phyloP scores from a whole-genome alignment of 2,329 filamentous ascomycete genomes.

The Fusarium scirpi region DNA sequence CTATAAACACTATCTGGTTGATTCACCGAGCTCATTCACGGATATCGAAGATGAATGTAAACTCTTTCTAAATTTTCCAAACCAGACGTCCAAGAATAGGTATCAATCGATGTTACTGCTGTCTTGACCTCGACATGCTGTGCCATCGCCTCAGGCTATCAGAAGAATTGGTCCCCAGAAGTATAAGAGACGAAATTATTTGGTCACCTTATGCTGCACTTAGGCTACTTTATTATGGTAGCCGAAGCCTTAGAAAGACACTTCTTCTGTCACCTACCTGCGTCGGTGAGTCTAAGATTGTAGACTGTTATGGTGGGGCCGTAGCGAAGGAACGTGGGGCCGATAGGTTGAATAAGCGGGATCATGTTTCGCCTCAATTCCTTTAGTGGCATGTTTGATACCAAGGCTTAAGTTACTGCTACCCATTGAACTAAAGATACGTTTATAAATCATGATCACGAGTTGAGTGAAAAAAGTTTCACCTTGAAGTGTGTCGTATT shows the following conservation, averaged over 20 bases:
- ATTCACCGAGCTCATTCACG: background rate
- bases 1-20: background rate
- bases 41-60: background rate
- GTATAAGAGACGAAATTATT: no score
- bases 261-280: no score
- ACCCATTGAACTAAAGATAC: background rate
- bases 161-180: no score
- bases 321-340: slow-evolving; percentile 12
- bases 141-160: no score
- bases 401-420: background rate
- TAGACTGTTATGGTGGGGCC: slow-evolving; percentile 14
- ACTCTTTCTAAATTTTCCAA: background rate
- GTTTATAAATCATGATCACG: background rate
- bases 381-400: background rate
- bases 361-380: slow-evolving; percentile 25
- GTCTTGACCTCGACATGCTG: no score
- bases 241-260: no score
- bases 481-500: background rate
- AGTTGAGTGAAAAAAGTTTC: background rate
- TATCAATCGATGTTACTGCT: background rate
- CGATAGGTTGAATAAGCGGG: slow-evolving; percentile 12
- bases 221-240: no score
- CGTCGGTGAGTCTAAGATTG: background rate
- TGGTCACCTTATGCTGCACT: no score
- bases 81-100: background rate